Evolutionary conservation across 805 yeast species (phyloP).

Genomic region (Starmerella khaoyaiensis): DNA sequence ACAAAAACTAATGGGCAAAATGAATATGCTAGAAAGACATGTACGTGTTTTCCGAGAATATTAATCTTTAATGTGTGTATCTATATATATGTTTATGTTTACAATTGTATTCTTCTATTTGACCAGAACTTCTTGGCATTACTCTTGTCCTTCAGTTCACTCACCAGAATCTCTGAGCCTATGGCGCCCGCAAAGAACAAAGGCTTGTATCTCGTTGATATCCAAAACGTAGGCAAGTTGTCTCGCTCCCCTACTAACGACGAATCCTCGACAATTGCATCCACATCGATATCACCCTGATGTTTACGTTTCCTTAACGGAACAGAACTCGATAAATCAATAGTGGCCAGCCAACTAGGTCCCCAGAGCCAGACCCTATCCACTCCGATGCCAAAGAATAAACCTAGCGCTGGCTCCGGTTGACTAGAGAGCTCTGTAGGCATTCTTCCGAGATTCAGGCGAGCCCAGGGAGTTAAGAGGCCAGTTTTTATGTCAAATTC

Average conservation of each 20-base stretch:
- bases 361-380: conserved; percentile 76
- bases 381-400: conserved; percentile 38
- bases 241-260: background rate
- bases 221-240: conserved; percentile 39
- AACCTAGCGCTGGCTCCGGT: conserved; percentile 60
- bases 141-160: conserved; percentile 60
- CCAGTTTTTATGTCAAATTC: conserved; percentile 44
- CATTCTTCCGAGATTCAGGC: conserved; percentile 55
- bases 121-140: conserved; percentile 31
- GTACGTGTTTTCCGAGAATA: conserved; percentile 32
- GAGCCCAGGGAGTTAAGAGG: conserved; percentile 60
- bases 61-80: conserved; percentile 11
- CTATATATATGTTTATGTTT: background rate
- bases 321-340: conserved; percentile 49
- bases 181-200: conserved; percentile 47
- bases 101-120: conserved; percentile 12
- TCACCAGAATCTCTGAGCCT: conserved; percentile 45
- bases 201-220: conserved; percentile 63
- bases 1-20: conserved; percentile 25
- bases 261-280: conserved; percentile 25
- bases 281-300: conserved; percentile 23
- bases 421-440: conserved; percentile 49
- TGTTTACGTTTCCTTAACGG: conserved; percentile 32
- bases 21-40: conserved; percentile 27
- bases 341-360: conserved; percentile 61